phyloP scores from a whole-genome alignment of 2,329 filamentous ascomycete genomes.

The Karstenula rhodostoma region DNA sequence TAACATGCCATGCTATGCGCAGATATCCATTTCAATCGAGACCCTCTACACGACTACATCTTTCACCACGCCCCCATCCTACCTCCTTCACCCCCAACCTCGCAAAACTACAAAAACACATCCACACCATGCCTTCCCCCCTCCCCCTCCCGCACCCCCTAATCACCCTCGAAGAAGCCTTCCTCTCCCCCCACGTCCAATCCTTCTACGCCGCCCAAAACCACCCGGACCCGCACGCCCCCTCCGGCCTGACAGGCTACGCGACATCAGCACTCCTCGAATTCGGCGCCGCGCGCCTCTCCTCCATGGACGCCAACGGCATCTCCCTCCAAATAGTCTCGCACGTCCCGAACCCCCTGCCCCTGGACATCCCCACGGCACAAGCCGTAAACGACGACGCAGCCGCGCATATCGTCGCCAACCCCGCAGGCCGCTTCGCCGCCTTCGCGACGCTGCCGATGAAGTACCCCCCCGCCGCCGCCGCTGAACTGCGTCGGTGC shows the following conservation, averaged over 20 bases:
- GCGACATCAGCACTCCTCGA: neutral
- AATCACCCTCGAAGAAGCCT: slow-evolving; percentile 18
- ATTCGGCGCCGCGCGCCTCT: slow-evolving; percentile 1
- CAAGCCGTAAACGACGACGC: slow-evolving; percentile 44
- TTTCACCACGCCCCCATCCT: too few species aligned
- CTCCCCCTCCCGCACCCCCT: slow-evolving; percentile 1
- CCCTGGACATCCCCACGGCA: neutral
- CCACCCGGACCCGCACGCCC: slow-evolving; percentile 2
- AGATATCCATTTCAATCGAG: too few species aligned
- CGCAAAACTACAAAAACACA: neutral
- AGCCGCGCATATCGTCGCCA: slow-evolving; percentile 31
- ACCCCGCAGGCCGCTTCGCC: slow-evolving; percentile 45
- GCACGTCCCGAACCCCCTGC: neutral
- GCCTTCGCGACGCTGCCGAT: slow-evolving; percentile 55
- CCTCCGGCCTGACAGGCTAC: slow-evolving; percentile 4
- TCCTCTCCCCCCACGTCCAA: slow-evolving; percentile 7
- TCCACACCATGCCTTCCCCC: neutral
- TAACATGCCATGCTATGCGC: too few species aligned
- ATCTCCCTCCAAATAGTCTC: slow-evolving; percentile 7
- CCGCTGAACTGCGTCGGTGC: slow-evolving; percentile 47
- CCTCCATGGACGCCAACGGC: slow-evolving; percentile 9
- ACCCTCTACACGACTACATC: too few species aligned
- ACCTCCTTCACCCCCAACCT: too few species aligned
- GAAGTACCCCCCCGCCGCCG: slow-evolving; percentile 45
- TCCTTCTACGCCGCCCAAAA: neutral